Conservation (phyloP, 2,329 filamentous ascomycete genomes). For the Scedosporium boydii region DNA sequence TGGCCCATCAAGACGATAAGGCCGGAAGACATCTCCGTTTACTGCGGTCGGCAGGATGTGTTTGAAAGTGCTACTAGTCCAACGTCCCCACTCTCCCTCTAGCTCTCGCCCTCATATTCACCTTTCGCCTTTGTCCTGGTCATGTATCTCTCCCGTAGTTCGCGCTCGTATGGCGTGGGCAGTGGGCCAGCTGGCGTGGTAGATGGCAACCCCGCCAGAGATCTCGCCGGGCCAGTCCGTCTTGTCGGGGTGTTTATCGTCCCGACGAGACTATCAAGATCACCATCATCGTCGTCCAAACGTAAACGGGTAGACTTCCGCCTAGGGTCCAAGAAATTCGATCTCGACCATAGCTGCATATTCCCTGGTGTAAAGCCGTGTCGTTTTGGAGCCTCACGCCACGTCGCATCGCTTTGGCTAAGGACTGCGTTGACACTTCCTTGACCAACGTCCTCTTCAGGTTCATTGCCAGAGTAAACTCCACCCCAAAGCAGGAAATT, state of each 20-base stretch:
- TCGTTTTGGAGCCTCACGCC: not conserved
- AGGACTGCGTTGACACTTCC: not conserved
- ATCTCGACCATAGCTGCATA: not conserved
- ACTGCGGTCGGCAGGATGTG: too few species aligned
- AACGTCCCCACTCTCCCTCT: too few species aligned
- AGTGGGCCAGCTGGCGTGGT: conserved; percentile 33
- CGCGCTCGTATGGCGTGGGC: conserved; percentile 31
- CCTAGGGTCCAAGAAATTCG: not conserved
- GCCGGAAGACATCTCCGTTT: too few species aligned
- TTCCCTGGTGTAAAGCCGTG: not conserved
- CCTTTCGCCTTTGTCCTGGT: not conserved
- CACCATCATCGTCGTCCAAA: not conserved
- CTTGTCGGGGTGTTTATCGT: conserved; percentile 35
- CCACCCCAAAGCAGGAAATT: conserved; percentile 5
- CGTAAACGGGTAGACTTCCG: not conserved
- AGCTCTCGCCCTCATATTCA: not conserved
- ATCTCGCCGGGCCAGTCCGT: conserved; percentile 31
- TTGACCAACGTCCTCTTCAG: not conserved
- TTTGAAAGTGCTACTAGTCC: too few species aligned
- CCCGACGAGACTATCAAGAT: not conserved
- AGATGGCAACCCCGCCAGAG: conserved; percentile 26
- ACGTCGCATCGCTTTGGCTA: not conserved
- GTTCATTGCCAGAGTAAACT: not conserved
- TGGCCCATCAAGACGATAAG: too few species aligned
- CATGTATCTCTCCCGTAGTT: conserved; percentile 16